Evolutionary conservation across 176 grass and related monocot genomes (phyloP).

Genomic region (Oryza meyeriana): DNA sequence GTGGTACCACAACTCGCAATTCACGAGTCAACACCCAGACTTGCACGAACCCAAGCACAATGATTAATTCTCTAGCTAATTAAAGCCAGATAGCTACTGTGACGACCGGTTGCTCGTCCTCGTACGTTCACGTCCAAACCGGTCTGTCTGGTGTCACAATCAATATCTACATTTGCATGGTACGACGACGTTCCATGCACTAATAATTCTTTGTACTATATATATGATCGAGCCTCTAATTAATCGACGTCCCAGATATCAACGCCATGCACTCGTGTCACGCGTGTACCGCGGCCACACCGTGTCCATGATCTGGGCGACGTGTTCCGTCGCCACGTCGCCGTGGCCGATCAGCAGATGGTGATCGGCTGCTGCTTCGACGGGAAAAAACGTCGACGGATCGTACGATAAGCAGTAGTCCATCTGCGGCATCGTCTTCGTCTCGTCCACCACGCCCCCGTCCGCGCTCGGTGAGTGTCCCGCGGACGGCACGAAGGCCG

Average conservation of each 20-base stretch:
- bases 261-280: neutral
- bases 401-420: neutral
- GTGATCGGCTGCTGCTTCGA: neutral
- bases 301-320: neutral
- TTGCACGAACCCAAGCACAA: neutral
- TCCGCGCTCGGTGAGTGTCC: neutral
- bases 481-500: neutral
- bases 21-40: neutral
- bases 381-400: neutral
- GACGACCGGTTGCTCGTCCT: neutral
- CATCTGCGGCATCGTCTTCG: neutral
- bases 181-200: neutral
- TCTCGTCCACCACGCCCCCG: neutral
- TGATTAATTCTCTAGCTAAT: neutral
- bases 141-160: neutral
- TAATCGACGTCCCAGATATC: neutral
- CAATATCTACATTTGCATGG: neutral
- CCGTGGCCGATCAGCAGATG: neutral
- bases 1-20: neutral
- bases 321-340: conserved; percentile 1
- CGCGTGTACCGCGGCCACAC: neutral
- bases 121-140: neutral
- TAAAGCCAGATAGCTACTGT: neutral
- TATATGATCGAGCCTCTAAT: neutral
- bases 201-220: neutral